Evolutionary conservation across 345 rosid species (phyloP), one percentile per base, ranked within the genome.

Genomic region (Eucalyptus pumila): DNA sequence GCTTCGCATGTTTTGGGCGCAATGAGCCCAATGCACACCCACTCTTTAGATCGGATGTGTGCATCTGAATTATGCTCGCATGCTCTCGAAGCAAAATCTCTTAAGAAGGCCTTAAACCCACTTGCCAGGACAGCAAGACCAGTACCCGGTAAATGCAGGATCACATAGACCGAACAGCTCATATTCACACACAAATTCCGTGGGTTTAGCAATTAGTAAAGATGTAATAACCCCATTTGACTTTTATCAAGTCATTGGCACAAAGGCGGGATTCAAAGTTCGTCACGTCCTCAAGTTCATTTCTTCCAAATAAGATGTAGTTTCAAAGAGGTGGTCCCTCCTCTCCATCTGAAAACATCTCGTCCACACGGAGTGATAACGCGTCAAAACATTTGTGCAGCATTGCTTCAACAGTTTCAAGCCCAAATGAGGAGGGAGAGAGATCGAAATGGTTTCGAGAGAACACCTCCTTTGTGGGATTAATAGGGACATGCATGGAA

Each of bases 1-100:
- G 2, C 19, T 7, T 65, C 37, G 37, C 16, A 52, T 65, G 76
- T 14, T 65, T 65, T 23, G 62, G 30, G 30, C 62, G 30, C 30
- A 0, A 56, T 11, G 62, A 56, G 62, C 62, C 62, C 30, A 5
- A 24, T 1, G 0, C 3, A 1, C 3, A 56, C 2, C 62, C 62
- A 9, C 30, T 9, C 62, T 56, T 56, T 60, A 12, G 69, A 60
- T 60, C 9, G 2, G 2, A 13, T 27, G 69, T 2, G 58, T 52
- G 58, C 58, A 1, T 4, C 58, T 52, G 58, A 21, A 52, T 52
- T 4, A 52, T 2, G 4, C 24, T 52, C 10, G 2, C 32, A 27
- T 30, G 32, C 16, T 30, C 2, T 62, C 1, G 16, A 62, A 62
- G 69, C 32, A 60, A 56, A 24, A 52, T 52, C 58, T 4, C 58